Evolutionary conservation across 1,284 basidiomycete genomes (phyloP).

Genomic region (Trametes polyzona): DNA sequence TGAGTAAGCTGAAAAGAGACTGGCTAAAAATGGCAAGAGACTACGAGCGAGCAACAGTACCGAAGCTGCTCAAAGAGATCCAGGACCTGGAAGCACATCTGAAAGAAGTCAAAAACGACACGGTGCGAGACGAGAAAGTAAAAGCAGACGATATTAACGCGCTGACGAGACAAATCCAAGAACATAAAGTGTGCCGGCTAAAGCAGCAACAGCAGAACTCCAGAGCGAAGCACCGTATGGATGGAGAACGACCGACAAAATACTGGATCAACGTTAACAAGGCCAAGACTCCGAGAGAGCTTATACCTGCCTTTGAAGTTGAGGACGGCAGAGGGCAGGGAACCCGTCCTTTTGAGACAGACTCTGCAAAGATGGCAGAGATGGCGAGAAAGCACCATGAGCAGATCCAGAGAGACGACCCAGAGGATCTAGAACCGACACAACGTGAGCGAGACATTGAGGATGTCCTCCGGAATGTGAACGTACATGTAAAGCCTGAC

Average conservation of each 20-base stretch:
- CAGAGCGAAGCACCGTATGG: constrained; percentile 10
- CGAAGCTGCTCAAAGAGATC: neutral
- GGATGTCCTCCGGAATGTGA: neutral
- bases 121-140: neutral
- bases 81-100: neutral
- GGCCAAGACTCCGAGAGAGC: neutral
- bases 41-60: neutral
- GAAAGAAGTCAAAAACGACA: neutral
- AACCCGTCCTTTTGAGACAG: neutral
- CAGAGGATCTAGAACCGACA: neutral
- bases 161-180: neutral
- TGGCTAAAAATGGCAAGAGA: neutral
- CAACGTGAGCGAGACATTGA: neutral
- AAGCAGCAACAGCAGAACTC: neutral
- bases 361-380: constrained; percentile 1
- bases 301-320: neutral
- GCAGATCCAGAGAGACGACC: neutral
- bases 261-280: constrained; percentile 36
- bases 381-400: constrained; percentile 5
- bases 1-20: neutral
- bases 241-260: constrained; percentile 38
- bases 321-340: too few species aligned
- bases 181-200: neutral
- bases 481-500: neutral
- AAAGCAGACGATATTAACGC: neutral